phyloP scores from a whole-genome alignment of 1,284 basidiomycete genomes.

The Boletus mariae region DNA sequence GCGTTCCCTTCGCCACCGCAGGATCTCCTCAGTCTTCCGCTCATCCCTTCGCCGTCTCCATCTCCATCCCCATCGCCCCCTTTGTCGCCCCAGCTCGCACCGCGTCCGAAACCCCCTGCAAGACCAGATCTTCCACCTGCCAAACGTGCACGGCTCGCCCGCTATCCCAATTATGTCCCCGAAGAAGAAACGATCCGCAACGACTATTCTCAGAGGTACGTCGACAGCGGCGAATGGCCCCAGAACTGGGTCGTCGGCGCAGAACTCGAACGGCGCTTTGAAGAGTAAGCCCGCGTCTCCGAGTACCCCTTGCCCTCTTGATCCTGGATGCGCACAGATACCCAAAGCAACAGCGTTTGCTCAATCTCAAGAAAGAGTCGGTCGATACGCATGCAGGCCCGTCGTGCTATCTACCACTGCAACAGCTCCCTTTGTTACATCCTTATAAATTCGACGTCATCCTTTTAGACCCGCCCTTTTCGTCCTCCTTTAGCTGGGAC shows the following conservation, averaged over 20 bases:
- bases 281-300: conserved; percentile 66
- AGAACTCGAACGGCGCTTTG: conserved; percentile 81
- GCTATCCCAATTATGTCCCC: conserved; percentile 76
- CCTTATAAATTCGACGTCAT: conserved; percentile 89
- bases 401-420: conserved; percentile 65
- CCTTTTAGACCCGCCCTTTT: conserved; percentile 87
- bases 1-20: conserved; percentile 37
- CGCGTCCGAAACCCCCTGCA: conserved; percentile 33
- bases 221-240: conserved; percentile 86
- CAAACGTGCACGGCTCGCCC: conserved; percentile 63
- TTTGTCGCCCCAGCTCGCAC: conserved; percentile 41
- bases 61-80: conserved; percentile 44
- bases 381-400: conserved; percentile 61
- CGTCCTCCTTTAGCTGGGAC: conserved; percentile 80
- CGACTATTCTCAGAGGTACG: conserved; percentile 90
- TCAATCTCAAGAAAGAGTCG: conserved; percentile 73
- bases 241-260: conserved; percentile 89
- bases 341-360: conserved; percentile 82
- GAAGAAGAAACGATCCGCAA: conserved; percentile 95
- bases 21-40: conserved; percentile 44
- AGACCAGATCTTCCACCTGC: conserved; percentile 61
- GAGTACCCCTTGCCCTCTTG: background rate
- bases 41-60: conserved; percentile 47
- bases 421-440: conserved; percentile 50
- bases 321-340: conserved; percentile 54